A percentile compares a stretch with the other conserved stretches of the same genome.
These are phyloP conservation scores for Simplicillium aogashimaense DNA, from an alignment of 2,329 filamentous ascomycete species.

Conservation along the genomic window DNA sequence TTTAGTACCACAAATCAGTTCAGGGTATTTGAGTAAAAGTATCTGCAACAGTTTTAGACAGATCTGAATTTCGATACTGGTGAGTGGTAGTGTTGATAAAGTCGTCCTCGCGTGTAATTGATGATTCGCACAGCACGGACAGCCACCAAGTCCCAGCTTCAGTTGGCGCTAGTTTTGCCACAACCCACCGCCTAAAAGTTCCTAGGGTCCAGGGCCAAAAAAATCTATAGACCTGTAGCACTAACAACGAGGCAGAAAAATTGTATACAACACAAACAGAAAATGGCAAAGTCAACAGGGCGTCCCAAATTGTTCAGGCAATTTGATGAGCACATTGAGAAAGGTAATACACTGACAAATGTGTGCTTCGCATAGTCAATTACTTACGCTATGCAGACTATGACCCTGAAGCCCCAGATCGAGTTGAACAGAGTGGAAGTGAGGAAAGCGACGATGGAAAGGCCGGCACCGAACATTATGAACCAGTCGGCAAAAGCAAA, in stretches of 20 bases:
- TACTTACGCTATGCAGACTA: constrained; percentile 45
- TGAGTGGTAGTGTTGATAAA: no score
- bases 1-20: not conserved
- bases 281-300: constrained; percentile 42
- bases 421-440: constrained; percentile 42
- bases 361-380: not conserved
- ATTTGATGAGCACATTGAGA: constrained; percentile 48
- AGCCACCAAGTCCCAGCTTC: constrained; percentile 1
- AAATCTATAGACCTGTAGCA: constrained; percentile 21
- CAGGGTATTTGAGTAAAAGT: not conserved
- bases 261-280: constrained; percentile 17
- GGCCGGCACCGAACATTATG: constrained; percentile 78
- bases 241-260: constrained; percentile 8
- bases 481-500: constrained; percentile 73
- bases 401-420: constrained; percentile 63
- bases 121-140: not conserved
- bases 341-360: constrained; percentile 35
- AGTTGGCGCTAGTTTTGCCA: constrained; percentile 28
- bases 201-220: constrained; percentile 15
- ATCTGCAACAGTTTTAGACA: not conserved
- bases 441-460: constrained; percentile 39
- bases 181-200: constrained; percentile 41
- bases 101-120: no score
- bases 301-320: constrained; percentile 52
- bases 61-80: not conserved